Conservation (phyloP, 2,329 filamentous ascomycete genomes). For the Aspergillus thermomutatus region DNA sequence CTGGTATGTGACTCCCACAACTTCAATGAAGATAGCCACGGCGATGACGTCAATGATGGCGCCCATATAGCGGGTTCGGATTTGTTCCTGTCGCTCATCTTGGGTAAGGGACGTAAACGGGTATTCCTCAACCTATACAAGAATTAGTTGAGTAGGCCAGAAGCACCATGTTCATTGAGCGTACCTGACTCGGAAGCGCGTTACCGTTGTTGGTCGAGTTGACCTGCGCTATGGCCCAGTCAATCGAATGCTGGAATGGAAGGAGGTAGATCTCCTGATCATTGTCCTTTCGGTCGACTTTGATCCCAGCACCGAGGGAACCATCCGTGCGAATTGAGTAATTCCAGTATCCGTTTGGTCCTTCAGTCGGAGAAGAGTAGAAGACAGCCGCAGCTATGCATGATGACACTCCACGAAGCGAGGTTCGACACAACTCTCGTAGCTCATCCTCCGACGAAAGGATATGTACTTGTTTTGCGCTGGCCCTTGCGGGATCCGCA, state of each 20-base stretch:
- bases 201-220: constrained; percentile 43
- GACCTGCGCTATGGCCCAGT: constrained; percentile 64
- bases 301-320: constrained; percentile 62
- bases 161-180: not conserved
- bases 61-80: constrained; percentile 68
- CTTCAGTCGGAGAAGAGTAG: constrained; percentile 70
- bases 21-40: constrained; percentile 73
- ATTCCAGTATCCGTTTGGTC: constrained; percentile 68
- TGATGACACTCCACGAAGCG: constrained; percentile 62
- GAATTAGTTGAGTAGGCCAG: constrained; percentile 5
- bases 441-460: constrained; percentile 58
- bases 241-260: constrained; percentile 75
- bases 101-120: constrained; percentile 71
- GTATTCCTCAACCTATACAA: constrained; percentile 56
- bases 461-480: constrained; percentile 49
- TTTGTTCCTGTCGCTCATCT: constrained; percentile 61
- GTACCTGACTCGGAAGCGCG: constrained; percentile 39
- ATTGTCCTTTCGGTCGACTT: constrained; percentile 63
- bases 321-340: constrained; percentile 80
- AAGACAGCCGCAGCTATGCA: constrained; percentile 76
- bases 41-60: constrained; percentile 72
- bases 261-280: constrained; percentile 74
- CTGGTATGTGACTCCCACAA: constrained; percentile 82
- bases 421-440: constrained; percentile 60
- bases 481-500: constrained; percentile 51